Conservation (phyloP, 2,329 filamentous ascomycete species). For the Blumeria hordei region DNA sequence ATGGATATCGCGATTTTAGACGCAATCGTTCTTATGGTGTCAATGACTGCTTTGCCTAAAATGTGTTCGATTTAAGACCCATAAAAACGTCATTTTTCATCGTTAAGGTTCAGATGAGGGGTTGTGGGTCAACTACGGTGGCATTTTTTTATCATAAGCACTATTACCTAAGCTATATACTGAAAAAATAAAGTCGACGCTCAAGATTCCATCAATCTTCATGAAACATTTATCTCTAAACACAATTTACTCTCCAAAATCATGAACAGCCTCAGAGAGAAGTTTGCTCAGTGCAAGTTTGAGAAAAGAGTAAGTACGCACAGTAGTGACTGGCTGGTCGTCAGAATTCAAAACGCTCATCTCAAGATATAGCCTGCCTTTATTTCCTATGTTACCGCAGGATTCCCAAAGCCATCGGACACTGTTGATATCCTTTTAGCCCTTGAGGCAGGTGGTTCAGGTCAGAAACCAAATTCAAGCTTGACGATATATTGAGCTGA, state of each 20-base stretch:
- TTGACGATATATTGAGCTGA: neutral
- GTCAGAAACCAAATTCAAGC: constrained; percentile 22
- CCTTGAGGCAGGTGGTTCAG: constrained; percentile 80
- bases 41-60: no score
- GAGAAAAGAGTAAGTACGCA: constrained; percentile 19
- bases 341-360: constrained; percentile 1
- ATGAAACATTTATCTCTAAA: no score
- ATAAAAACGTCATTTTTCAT: no score
- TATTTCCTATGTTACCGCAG: constrained; percentile 89
- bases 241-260: neutral
- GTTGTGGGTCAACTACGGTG: no score
- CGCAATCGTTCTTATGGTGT: no score
- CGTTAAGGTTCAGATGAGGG: no score
- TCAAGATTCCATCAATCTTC: no score
- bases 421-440: constrained; percentile 67
- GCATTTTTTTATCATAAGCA: no score
- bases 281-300: constrained; percentile 31
- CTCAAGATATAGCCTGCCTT: constrained; percentile 28
- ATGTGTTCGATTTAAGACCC: no score
- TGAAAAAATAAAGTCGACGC: no score
- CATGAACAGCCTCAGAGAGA: constrained; percentile 26
- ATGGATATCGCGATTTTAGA: no score
- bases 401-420: constrained; percentile 61
- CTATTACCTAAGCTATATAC: no score
- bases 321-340: neutral